These are phyloP conservation scores for Tolypocladium endophyticum DNA, from an alignment of 2,329 filamentous ascomycete genomes.

Conservation along the genomic window DNA sequence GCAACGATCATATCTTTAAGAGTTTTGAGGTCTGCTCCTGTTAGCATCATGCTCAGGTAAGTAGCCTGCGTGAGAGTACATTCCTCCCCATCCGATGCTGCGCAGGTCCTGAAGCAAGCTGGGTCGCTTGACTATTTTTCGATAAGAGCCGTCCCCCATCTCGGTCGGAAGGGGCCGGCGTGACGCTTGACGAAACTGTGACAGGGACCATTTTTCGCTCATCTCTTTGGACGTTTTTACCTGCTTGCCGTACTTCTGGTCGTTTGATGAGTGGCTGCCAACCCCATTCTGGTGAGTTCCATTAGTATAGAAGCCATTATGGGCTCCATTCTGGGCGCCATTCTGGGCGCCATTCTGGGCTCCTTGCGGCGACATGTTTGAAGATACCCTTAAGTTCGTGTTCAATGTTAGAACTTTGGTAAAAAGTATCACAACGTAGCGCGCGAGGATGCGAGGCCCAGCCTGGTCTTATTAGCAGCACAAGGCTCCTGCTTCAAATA, in stretches of 20 bases:
- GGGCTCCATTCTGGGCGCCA: not conserved
- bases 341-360: not conserved
- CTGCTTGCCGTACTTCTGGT: not conserved
- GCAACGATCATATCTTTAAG: slow-evolving; percentile 48
- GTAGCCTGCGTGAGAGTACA: not conserved
- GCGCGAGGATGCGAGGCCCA: not conserved
- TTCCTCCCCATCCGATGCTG: slow-evolving; percentile 38
- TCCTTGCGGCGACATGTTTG: not conserved
- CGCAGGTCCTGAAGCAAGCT: slow-evolving; percentile 47
- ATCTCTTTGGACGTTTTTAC: not conserved
- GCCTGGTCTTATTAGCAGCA: not conserved
- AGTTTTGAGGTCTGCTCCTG: slow-evolving; percentile 47
- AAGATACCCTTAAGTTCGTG: not conserved
- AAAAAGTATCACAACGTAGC: not conserved
- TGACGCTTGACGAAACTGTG: slow-evolving; percentile 33
- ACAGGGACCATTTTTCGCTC: slow-evolving; percentile 10
- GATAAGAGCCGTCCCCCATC: slow-evolving; percentile 52
- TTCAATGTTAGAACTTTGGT: no score
- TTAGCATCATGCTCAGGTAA: slow-evolving; percentile 2
- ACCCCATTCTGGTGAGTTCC: slow-evolving; percentile 7
- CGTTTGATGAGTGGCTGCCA: not conserved
- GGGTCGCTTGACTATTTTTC: slow-evolving; percentile 33
- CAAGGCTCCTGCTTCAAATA: not conserved
- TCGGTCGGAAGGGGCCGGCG: slow-evolving; percentile 53
- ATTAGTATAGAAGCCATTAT: slow-evolving; percentile 14